Conservation (phyloP, 805 yeast genomes). For the Myxozyma geophila region DNA sequence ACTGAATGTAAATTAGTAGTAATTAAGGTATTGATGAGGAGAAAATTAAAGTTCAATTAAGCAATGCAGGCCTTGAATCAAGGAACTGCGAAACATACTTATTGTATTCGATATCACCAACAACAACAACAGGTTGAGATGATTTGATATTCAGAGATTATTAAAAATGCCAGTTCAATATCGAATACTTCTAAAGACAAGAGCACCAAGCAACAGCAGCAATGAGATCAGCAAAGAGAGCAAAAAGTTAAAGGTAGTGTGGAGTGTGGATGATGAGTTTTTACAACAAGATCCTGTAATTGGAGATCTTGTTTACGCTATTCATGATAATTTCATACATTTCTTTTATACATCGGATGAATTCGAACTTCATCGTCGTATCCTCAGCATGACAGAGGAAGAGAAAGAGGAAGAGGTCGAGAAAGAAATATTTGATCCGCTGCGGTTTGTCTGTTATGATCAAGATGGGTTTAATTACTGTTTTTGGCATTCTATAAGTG, state of each 20-base stretch:
- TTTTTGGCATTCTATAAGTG: conserved; percentile 13
- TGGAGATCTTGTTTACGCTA: conserved; percentile 16
- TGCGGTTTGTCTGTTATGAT: conserved; percentile 11
- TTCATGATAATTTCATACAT: conserved; percentile 16
- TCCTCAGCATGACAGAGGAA: background rate
- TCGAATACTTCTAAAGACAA: background rate
- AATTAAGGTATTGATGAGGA: too few species aligned
- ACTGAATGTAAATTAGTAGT: too few species aligned
- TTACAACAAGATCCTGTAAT: conserved; percentile 2
- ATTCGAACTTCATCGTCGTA: background rate
- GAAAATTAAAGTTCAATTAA: too few species aligned
- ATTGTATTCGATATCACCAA: too few species aligned
- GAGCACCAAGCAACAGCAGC: background rate
- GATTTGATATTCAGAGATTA: too few species aligned
- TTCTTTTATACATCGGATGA: conserved; percentile 6
- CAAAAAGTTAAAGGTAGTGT: background rate
- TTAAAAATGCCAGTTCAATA: background rate
- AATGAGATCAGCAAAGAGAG: background rate
- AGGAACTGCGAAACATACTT: too few species aligned
- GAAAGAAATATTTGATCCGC: conserved; percentile 1
- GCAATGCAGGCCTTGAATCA: too few species aligned
- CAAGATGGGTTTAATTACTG: conserved; percentile 20
- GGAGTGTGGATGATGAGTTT: conserved; percentile 2
- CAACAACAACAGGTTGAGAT: too few species aligned
- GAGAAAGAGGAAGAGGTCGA: background rate